A percentile compares a stretch with the other conserved stretches of the same genome.
Evolutionary conservation across 805 yeast genomes (phyloP).

Genomic region (Clavispora phyllophila): DNA sequence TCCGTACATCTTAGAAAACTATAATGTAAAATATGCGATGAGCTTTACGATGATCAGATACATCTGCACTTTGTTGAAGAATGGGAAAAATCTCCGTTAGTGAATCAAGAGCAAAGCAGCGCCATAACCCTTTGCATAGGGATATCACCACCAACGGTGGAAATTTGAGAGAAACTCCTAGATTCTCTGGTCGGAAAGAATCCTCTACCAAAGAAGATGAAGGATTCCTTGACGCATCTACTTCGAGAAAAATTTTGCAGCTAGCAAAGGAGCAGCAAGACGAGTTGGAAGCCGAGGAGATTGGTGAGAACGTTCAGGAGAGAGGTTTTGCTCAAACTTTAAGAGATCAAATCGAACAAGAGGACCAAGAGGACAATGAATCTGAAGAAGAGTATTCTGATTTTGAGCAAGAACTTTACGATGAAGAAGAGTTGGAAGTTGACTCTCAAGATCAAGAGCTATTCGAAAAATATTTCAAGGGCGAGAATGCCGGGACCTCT

Average conservation of each 20-base stretch:
- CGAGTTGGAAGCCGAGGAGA: constrained; percentile 70
- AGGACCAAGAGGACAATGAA: constrained; percentile 37
- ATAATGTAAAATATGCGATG: constrained; percentile 5
- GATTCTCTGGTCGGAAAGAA: constrained; percentile 23
- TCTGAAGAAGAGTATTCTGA: constrained; percentile 53
- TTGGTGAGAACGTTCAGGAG: constrained; percentile 22
- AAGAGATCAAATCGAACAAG: constrained; percentile 22
- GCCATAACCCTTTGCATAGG: constrained; percentile 77
- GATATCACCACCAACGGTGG: constrained; percentile 78
- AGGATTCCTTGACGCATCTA: constrained; percentile 68
- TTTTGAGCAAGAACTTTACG: constrained; percentile 40
- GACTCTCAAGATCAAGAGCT: constrained; percentile 80
- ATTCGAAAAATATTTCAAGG: constrained; percentile 68
- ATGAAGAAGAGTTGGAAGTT: constrained; percentile 59
- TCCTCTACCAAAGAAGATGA: constrained; percentile 45
- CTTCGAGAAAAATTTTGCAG: constrained; percentile 81
- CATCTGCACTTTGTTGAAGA: not conserved
- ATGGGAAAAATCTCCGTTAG: constrained; percentile 67
- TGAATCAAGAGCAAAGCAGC: constrained; percentile 50
- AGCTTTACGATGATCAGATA: constrained; percentile 1
- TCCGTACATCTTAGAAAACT: not conserved
- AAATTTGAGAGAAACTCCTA: constrained; percentile 46
- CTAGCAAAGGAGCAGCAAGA: constrained; percentile 92
- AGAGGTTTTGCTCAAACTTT: constrained; percentile 20
- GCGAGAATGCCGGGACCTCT: constrained; percentile 26